Percentiles rank a stretch among this genome's conserved stretches.
These are phyloP conservation scores for Miscanthus sacchariflorus DNA, from an alignment of 202 grass and related monocot species.

Conservation along the genomic window DNA sequence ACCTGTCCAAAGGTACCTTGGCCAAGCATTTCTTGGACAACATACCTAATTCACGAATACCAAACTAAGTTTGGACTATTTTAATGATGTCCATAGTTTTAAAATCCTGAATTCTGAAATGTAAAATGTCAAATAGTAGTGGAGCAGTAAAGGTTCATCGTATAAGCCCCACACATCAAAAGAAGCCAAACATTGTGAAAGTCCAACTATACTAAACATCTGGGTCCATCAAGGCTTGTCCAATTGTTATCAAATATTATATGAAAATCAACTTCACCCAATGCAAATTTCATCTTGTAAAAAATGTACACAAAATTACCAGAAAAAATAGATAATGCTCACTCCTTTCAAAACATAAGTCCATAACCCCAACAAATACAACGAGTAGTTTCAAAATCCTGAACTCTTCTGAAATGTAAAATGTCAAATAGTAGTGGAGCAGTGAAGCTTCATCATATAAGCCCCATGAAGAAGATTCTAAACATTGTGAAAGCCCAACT, in stretches of 20 bases:
- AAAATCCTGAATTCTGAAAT: conserved; percentile 16
- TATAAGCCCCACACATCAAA: conserved; percentile 14
- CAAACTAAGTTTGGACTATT: conserved; percentile 27
- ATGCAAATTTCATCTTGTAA: conserved; percentile 17
- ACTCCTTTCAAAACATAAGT: neutral
- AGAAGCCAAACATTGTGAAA: neutral
- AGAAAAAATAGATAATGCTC: conserved; percentile 4
- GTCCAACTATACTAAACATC: conserved; percentile 21
- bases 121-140: conserved; percentile 1
- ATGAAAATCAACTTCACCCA: conserved; percentile 26
- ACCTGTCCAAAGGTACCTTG: conserved; percentile 99
- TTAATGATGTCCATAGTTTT: conserved; percentile 10
- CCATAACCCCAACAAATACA: neutral
- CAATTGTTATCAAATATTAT: conserved; percentile 31
- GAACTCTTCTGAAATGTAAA: conserved; percentile 20
- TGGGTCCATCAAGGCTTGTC: neutral
- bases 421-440: neutral
- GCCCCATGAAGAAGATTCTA: conserved; percentile 33
- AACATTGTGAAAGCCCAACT: neutral
- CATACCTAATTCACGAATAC: conserved; percentile 65
- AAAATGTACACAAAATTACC: neutral
- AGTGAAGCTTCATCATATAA: conserved; percentile 38
- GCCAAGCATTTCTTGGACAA: conserved; percentile 95
- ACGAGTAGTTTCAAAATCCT: conserved; percentile 10
- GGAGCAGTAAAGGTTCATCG: conserved; percentile 30